These are phyloP conservation scores for Rutstroemia sydowiana DNA, from an alignment of 2,329 filamentous ascomycete genomes.

Conservation along the genomic window DNA sequence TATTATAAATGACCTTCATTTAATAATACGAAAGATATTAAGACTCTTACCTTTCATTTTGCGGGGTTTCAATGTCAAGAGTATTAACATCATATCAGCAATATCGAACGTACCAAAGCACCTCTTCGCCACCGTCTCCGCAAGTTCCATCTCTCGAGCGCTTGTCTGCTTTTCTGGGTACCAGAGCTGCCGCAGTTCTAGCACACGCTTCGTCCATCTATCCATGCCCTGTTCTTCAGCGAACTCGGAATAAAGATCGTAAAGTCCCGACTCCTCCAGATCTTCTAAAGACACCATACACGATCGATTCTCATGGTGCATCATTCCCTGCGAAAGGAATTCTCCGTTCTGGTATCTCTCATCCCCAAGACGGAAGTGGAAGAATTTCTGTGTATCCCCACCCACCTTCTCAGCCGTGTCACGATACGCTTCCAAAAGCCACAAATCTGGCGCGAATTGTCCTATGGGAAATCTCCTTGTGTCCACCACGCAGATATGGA, in stretches of 20 bases:
- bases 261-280: constrained; percentile 1
- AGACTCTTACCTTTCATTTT: constrained; percentile 6
- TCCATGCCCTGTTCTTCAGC: background rate
- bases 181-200: constrained; percentile 6
- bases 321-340: constrained; percentile 7
- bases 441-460: too few relatives aligned
- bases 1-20: background rate
- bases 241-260: background rate
- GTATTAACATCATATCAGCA: constrained; percentile 6
- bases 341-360: constrained; percentile 9
- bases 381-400: too few relatives aligned
- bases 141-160: constrained; percentile 3
- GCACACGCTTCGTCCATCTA: constrained; percentile 6
- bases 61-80: constrained; percentile 6
- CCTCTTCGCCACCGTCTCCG: background rate
- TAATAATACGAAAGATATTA: background rate
- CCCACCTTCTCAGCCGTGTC: too few relatives aligned
- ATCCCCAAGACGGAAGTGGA: constrained; percentile 6
- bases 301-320: constrained; percentile 7
- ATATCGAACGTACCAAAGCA: constrained; percentile 6
- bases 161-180: constrained; percentile 1
- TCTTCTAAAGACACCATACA: constrained; percentile 7
- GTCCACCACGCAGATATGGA: too few relatives aligned
- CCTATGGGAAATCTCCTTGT: too few relatives aligned
- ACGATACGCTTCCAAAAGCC: too few relatives aligned